phyloP scores from a whole-genome alignment of 2,329 filamentous ascomycete genomes.

The Fusarium nygamai region DNA sequence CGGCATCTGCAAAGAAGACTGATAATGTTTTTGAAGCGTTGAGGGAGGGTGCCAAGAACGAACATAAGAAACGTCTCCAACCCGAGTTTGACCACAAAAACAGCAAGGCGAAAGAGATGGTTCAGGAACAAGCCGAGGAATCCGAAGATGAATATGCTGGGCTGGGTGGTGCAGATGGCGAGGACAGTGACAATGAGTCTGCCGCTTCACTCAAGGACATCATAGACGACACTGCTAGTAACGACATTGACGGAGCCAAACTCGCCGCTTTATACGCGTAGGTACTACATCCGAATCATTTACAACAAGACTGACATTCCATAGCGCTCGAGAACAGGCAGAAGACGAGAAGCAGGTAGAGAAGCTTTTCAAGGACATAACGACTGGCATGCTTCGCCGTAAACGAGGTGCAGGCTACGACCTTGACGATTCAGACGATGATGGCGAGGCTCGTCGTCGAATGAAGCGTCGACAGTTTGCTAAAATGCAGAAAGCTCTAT shows the following conservation, averaged over 20 bases:
- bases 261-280: conserved; percentile 90
- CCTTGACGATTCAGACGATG: conserved; percentile 91
- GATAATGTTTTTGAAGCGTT: conserved; percentile 73
- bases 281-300: conserved; percentile 54
- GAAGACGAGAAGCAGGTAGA: conserved; percentile 88
- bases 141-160: conserved; percentile 99
- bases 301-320: conserved; percentile 18
- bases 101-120: conserved; percentile 85
- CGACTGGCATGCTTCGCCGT: conserved; percentile 84
- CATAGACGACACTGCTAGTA: conserved; percentile 85
- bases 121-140: conserved; percentile 94
- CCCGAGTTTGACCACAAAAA: conserved; percentile 82
- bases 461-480: conserved; percentile 89
- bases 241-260: conserved; percentile 81
- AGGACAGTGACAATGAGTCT: conserved; percentile 79
- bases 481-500: conserved; percentile 88
- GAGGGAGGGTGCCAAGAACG: conserved; percentile 69
- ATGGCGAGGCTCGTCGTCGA: conserved; percentile 77
- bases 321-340: conserved; percentile 79
- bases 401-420: conserved; percentile 86
- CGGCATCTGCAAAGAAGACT: conserved; percentile 18
- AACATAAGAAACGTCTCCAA: conserved; percentile 62
- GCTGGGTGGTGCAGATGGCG: conserved; percentile 87
- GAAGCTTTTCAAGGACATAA: conserved; percentile 92
- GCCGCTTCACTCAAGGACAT: conserved; percentile 82